phyloP scores from a whole-genome alignment of 257 asterid genomes.

The Knoxia roxburghii region DNA sequence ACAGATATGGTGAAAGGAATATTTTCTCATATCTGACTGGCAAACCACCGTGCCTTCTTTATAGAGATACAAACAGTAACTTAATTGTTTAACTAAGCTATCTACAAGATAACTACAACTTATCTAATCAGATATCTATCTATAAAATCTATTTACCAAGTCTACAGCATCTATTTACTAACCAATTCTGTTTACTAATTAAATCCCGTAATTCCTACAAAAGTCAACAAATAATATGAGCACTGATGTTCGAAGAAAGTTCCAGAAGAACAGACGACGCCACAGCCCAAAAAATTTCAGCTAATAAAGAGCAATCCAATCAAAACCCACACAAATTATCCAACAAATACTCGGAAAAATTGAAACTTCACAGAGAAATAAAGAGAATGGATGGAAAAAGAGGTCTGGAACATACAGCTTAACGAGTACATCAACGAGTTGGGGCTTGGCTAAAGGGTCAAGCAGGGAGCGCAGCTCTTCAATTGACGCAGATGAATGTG shows the following conservation, averaged over 20 bases:
- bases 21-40: no score
- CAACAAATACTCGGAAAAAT: neutral
- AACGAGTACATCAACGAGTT: constrained; percentile 71
- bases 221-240: neutral
- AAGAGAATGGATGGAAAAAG: neutral
- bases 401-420: constrained; percentile 40
- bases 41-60: no score
- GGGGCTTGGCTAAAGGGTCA: constrained; percentile 73
- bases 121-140: no score
- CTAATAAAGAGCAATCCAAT: neutral
- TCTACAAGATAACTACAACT: no score
- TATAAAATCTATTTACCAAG: no score
- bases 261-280: neutral
- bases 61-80: no score
- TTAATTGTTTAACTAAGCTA: no score
- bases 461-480: constrained; percentile 70
- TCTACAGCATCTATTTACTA: no score
- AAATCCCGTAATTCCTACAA: no score
- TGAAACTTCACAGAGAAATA: neutral
- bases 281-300: neutral
- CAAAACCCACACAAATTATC: neutral
- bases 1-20: no score
- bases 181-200: no score
- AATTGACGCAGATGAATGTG: constrained; percentile 20
- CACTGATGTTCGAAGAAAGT: constrained; percentile 11